Evolutionary conservation across 1,284 basidiomycete genomes (phyloP).

Genomic region (Malassezia psittaci): DNA sequence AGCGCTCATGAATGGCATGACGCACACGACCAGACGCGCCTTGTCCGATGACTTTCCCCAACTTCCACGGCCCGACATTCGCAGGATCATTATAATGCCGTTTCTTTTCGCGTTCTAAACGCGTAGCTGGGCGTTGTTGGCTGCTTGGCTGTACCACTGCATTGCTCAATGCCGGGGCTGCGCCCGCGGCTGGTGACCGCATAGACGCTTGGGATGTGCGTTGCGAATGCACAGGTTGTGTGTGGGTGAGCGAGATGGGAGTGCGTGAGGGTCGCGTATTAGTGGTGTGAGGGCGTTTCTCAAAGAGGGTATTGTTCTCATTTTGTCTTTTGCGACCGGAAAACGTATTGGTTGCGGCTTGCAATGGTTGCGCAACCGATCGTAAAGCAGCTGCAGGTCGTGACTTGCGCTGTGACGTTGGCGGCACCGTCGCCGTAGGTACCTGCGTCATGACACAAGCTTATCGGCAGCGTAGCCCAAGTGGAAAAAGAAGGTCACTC

Average conservation of each 20-base stretch:
- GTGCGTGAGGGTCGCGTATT: neutral
- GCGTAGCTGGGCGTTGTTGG: slow-evolving; percentile 23
- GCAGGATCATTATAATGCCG: slow-evolving; percentile 50
- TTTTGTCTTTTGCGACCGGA: slow-evolving; percentile 8
- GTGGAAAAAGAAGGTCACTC: neutral
- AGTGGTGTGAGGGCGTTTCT: slow-evolving; percentile 2
- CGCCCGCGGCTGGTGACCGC: neutral
- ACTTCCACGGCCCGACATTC: slow-evolving; percentile 77
- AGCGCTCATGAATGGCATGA: slow-evolving; percentile 75
- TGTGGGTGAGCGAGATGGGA: neutral
- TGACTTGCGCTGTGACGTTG: slow-evolving; percentile 4
- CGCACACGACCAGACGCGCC: slow-evolving; percentile 75
- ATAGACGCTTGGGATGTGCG: neutral
- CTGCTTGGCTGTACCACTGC: neutral
- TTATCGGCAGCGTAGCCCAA: neutral
- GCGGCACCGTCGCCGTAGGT: neutral
- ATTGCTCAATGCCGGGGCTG: slow-evolving; percentile 8
- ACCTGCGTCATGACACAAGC: neutral
- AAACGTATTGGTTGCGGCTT: slow-evolving; percentile 15
- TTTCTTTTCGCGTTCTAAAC: slow-evolving; percentile 47
- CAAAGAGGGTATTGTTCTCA: neutral
- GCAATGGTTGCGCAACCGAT: slow-evolving; percentile 13
- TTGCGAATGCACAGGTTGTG: neutral
- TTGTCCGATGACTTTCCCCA: slow-evolving; percentile 83
- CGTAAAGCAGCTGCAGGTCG: slow-evolving; percentile 15